Conservation (phyloP, 2,329 filamentous ascomycete genomes). For the Stromatinia cepivora region DNA sequence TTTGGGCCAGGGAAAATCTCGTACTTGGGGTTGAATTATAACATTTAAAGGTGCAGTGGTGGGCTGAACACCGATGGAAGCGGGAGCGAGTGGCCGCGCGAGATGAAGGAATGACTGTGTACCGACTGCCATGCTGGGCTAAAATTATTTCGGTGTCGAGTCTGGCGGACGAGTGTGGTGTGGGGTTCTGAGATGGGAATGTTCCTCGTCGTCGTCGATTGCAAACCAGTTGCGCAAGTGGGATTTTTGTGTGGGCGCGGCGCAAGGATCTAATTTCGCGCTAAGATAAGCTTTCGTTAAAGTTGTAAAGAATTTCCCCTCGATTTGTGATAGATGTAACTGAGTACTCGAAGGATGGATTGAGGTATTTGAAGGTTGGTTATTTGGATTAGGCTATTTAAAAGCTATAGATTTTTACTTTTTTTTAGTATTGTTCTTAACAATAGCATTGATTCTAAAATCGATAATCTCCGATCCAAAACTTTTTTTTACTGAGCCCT, state of each 20-base stretch:
- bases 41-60: constrained; percentile 91
- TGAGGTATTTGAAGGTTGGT: not conserved
- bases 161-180: constrained; percentile 21
- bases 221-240: constrained; percentile 25
- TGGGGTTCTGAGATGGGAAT: constrained; percentile 5
- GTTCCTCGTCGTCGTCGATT: constrained; percentile 21
- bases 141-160: constrained; percentile 30
- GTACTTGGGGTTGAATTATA: constrained; percentile 91
- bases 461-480: constrained; percentile 1
- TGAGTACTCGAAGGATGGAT: not conserved
- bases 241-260: constrained; percentile 26
- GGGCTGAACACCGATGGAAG: constrained; percentile 73
- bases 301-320: constrained; percentile 16
- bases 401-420: not conserved
- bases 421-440: constrained; percentile 8
- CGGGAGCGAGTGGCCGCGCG: constrained; percentile 84
- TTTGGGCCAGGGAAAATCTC: constrained; percentile 35
- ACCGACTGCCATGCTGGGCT: constrained; percentile 71
- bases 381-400: not conserved
- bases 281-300: constrained; percentile 50
- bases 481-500: constrained; percentile 17
- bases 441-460: constrained; percentile 14
- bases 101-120: constrained; percentile 91
- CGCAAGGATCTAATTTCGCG: constrained; percentile 39
- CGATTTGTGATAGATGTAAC: not conserved